Conservation (phyloP, 2,329 filamentous ascomycete genomes). For the Ilyonectria robusta region DNA sequence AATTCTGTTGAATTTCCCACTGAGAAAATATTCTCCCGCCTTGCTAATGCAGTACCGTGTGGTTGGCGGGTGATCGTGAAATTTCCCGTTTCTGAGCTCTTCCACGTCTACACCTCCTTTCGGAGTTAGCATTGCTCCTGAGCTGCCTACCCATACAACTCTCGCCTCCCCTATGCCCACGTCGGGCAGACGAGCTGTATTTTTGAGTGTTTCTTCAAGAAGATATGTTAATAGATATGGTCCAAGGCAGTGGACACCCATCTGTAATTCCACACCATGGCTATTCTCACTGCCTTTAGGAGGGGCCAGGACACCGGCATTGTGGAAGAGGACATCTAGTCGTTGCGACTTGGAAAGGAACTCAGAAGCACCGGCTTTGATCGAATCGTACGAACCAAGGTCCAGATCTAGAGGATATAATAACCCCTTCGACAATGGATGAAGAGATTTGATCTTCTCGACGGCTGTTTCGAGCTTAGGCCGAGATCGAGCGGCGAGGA, state of each 20-base stretch:
- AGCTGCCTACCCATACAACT: constrained; percentile 20
- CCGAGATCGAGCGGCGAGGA: constrained; percentile 6
- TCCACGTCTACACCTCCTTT: constrained; percentile 17
- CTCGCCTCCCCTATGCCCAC: constrained; percentile 4
- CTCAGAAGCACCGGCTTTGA: not conserved
- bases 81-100: constrained; percentile 11
- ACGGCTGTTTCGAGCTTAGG: constrained; percentile 1
- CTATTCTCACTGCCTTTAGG: constrained; percentile 18
- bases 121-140: constrained; percentile 6
- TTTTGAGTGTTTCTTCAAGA: not conserved
- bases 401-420: constrained; percentile 13
- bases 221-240: constrained; percentile 17
- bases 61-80: constrained; percentile 8
- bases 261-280: constrained; percentile 20
- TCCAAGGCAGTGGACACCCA: constrained; percentile 18
- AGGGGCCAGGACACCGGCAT: constrained; percentile 18
- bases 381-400: constrained; percentile 9
- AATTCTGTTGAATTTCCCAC: constrained; percentile 17
- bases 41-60: constrained; percentile 18
- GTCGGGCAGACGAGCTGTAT: constrained; percentile 1
- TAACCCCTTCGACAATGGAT: constrained; percentile 1
- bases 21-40: constrained; percentile 20
- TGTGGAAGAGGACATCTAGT: constrained; percentile 25
- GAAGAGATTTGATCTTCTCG: constrained; percentile 2
- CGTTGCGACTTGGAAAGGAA: constrained; percentile 12